Evolutionary conservation across 2,329 filamentous ascomycete species (phyloP).

Genomic region (Xylariaceae sp.): DNA sequence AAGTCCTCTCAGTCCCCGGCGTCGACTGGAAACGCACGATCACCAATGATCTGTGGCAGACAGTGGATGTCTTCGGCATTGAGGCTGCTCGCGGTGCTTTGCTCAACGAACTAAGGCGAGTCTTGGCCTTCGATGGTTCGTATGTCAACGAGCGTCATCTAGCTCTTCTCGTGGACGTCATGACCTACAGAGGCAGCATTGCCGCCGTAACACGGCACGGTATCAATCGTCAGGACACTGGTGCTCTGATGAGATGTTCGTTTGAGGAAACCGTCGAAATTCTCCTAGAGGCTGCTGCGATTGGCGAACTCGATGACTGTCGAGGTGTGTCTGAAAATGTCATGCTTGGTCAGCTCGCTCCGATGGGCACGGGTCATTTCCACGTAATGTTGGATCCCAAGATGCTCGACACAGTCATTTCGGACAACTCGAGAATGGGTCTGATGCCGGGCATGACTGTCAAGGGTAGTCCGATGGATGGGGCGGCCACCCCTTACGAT

Average conservation of each 20-base stretch:
- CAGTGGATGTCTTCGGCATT: constrained; percentile 92
- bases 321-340: constrained; percentile 98
- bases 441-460: constrained; percentile 75
- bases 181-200: constrained; percentile 91
- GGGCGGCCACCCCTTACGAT: constrained; percentile 93
- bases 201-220: constrained; percentile 97
- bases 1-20: constrained; percentile 80
- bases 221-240: constrained; percentile 97
- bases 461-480: constrained; percentile 71
- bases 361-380: constrained; percentile 95
- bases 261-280: constrained; percentile 99
- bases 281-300: constrained; percentile 88
- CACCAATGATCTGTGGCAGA: constrained; percentile 93
- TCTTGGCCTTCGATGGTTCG: constrained; percentile 96
- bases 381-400: constrained; percentile 89
- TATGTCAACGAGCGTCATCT: constrained; percentile 99
- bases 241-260: constrained; percentile 97
- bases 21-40: constrained; percentile 84
- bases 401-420: constrained; percentile 93
- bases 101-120: constrained; percentile 82
- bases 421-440: constrained; percentile 82
- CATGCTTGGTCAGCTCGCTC: constrained; percentile 95
- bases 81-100: constrained; percentile 87
- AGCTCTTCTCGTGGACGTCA: constrained; percentile 91
- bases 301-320: constrained; percentile 95